Evolutionary conservation across 2,329 filamentous ascomycete genomes (phyloP).

Genomic region (Colletotrichum tanaceti): DNA sequence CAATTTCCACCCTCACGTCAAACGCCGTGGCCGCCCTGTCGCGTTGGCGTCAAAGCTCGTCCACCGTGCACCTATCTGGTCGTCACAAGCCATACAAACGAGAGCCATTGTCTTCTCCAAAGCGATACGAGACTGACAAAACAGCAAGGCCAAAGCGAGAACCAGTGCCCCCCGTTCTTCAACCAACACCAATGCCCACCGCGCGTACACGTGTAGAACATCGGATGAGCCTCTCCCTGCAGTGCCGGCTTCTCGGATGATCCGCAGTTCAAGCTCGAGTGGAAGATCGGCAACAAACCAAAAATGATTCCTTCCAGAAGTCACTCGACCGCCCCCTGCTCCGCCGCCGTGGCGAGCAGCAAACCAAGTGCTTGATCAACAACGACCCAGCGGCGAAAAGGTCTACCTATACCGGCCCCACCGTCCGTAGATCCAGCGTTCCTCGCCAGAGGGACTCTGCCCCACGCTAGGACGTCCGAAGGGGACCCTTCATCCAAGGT

Average conservation of each 20-base stretch:
- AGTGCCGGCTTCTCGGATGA: slow-evolving; percentile 26
- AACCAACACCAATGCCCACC: not conserved
- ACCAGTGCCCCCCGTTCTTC: not conserved
- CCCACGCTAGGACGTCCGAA: slow-evolving; percentile 10
- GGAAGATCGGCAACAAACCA: slow-evolving; percentile 22
- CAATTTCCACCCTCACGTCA: slow-evolving; percentile 40
- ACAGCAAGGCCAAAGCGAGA: slow-evolving; percentile 25
- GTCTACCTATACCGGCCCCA: slow-evolving; percentile 15
- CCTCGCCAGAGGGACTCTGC: not conserved
- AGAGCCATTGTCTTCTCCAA: not conserved
- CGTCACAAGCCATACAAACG: slow-evolving; percentile 20
- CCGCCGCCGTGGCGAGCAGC: slow-evolving; percentile 22
- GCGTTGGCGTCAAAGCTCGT: slow-evolving; percentile 37
- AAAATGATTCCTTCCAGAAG: slow-evolving; percentile 6
- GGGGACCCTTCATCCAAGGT: slow-evolving; percentile 10
- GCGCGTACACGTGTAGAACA: not conserved
- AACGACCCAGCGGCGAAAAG: not conserved
- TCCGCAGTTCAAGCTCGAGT: slow-evolving; percentile 11
- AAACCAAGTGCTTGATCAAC: slow-evolving; percentile 15
- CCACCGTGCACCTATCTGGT: slow-evolving; percentile 26
- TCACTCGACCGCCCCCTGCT: not conserved
- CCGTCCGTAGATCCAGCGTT: slow-evolving; percentile 5
- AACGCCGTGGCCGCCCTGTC: slow-evolving; percentile 18
- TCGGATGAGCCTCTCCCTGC: not conserved
- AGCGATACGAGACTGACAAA: slow-evolving; percentile 35